phyloP scores from a whole-genome alignment of 2,329 filamentous ascomycete genomes.

The Diaporthe vexans region DNA sequence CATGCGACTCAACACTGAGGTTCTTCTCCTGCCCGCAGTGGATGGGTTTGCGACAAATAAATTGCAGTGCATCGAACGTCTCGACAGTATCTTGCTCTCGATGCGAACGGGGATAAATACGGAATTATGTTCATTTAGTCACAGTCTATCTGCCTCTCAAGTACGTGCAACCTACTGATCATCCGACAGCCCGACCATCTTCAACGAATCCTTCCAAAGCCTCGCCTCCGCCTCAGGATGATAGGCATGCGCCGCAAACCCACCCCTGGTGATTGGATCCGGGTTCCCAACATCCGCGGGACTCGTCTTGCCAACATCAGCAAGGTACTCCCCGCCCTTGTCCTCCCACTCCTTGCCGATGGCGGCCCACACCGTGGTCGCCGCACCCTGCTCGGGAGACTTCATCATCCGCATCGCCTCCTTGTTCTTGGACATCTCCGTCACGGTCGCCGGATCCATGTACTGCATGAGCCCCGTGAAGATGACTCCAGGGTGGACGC shows the following conservation, averaged over 20 bases:
- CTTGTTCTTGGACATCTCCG: not conserved
- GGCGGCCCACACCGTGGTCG: conserved; percentile 2
- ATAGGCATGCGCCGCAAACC: not conserved
- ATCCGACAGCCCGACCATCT: conserved; percentile 1
- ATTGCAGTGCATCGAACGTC: too few relatives aligned
- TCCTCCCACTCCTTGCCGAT: conserved; percentile 9
- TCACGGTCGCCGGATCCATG: not conserved
- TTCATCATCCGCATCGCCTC: not conserved
- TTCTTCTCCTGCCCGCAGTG: too few relatives aligned
- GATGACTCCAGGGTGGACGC: not conserved
- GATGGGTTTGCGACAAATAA: too few relatives aligned
- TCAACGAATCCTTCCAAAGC: conserved; percentile 15
- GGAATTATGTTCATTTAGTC: not conserved
- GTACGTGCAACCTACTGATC: not conserved
- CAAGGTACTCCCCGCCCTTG: not conserved
- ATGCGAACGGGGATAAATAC: too few relatives aligned
- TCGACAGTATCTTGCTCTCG: not conserved
- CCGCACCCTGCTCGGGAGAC: not conserved
- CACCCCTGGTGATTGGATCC: not conserved
- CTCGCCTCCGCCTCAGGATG: not conserved
- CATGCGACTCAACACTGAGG: too few relatives aligned
- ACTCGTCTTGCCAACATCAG: not conserved
- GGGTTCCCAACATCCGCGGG: not conserved
- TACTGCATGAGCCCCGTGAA: not conserved
- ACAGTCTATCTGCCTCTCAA: not conserved